Base-by-base conservation (phyloP, 2,329 filamentous ascomycete genomes). In the Neurospora sp. region DNA sequence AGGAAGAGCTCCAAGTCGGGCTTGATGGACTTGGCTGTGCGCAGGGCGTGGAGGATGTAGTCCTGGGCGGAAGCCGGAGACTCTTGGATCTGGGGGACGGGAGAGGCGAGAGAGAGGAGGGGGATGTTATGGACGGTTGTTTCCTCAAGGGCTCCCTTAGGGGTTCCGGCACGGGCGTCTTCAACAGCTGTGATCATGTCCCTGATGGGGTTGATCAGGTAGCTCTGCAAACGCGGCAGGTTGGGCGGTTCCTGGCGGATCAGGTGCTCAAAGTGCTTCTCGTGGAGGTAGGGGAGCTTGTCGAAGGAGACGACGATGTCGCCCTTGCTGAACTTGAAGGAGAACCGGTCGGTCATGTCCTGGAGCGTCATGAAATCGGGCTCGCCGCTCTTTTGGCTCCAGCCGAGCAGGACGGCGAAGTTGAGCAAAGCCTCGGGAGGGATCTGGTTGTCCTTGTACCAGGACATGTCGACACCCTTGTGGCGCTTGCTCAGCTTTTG, bases 401-500 rank as follows among this genome's bases (percentile, higher is more conserved):
- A 97, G 33, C 93, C 93, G 1, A 97, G 83, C 17, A 98, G 84
- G 0, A 92, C 90, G 8, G 94, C 88, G 82, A 96, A 98, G 78
- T 97, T 97, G 39, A 85, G 81, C n/a, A 88, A 77, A 2, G 86
- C 83, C 40, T 81, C 78, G 4, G 86, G 86, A 4, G 86, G 80
- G 38, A 84, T 76, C 6, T 80, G 80, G 17, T 80, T 77, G 23
- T 83, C 77, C 66, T 82, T 80, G 76, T 88, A 90, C 11, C 82
- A 83, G 2, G 82, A 80, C 39, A 86, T 79, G 70, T 81, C 79
- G 13, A 87, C 82, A 72, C 86, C 83, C 69, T 83, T 82, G 68
- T 93, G 90, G 46, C 96, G 89, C 81, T 99, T 99, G 82, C 94
- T 97, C 66, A 96, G 84, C 78, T 96, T 96, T 76, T 90, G 89